Percentiles rank a stretch among this genome's conserved stretches.
Conservation (phyloP, 2,329 filamentous ascomycete species). For the Penicillium verrucosum region DNA sequence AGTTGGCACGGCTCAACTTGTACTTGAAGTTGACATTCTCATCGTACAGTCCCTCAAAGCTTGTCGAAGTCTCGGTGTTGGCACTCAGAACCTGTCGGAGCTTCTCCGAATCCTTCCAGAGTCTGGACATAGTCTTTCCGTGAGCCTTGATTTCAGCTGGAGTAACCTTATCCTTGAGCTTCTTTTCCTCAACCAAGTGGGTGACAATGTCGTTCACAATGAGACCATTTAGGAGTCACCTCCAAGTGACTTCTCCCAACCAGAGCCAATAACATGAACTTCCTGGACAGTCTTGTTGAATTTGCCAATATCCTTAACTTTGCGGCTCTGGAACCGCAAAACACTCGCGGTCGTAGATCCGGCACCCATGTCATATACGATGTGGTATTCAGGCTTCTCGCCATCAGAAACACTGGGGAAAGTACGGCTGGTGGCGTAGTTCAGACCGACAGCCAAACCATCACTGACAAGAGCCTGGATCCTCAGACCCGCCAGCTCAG, state of each 20-base stretch:
- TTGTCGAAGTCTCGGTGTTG: conserved; percentile 75
- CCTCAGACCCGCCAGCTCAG: conserved; percentile 81
- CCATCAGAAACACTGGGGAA: conserved; percentile 83
- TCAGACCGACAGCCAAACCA: conserved; percentile 85
- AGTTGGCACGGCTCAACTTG: conserved; percentile 74
- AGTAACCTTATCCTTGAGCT: conserved; percentile 41
- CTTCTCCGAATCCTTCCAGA: conserved; percentile 90
- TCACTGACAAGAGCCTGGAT: conserved; percentile 84
- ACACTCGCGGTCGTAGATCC: conserved; percentile 89
- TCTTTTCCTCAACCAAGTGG: conserved; percentile 69
- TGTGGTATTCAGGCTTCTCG: conserved; percentile 81
- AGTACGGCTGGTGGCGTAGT: conserved; percentile 88
- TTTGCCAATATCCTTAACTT: conserved; percentile 85
- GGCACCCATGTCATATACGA: conserved; percentile 97
- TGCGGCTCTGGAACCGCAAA: conserved; percentile 81
- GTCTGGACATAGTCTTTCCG: conserved; percentile 79
- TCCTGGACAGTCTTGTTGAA: conserved; percentile 97
- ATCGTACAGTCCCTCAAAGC: conserved; percentile 79
- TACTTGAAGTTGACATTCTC: conserved; percentile 93
- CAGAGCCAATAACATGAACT: conserved; percentile 79
- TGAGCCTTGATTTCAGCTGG: conserved; percentile 58
- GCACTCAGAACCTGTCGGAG: conserved; percentile 87
- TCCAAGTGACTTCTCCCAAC: conserved; percentile 86
- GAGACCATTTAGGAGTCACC: conserved; percentile 85
- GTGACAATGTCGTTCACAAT: conserved; percentile 86